phyloP scores from a whole-genome alignment of 176 grass and related monocot species.

The Aegilops longissima region DNA sequence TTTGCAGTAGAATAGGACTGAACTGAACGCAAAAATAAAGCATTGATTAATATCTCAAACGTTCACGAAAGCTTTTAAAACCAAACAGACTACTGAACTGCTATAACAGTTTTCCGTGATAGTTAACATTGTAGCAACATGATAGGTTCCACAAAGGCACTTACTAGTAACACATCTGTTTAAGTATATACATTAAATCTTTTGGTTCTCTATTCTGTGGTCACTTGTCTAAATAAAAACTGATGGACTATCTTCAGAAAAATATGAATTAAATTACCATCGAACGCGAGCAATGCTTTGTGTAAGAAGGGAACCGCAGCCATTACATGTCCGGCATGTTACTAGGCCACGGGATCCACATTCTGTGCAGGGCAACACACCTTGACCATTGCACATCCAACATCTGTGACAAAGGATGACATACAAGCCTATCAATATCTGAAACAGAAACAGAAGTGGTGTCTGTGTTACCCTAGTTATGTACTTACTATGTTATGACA shows the following conservation, averaged over 20 bases:
- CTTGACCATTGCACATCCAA: constrained; percentile 73
- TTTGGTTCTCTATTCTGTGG: not conserved
- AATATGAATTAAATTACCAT: constrained; percentile 54
- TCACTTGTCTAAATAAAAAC: not conserved
- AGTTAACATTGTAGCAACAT: constrained; percentile 18
- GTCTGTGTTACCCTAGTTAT: not conserved
- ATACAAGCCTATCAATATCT: constrained; percentile 15
- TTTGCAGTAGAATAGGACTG: not conserved
- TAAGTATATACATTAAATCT: not conserved
- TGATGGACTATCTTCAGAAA: not conserved
- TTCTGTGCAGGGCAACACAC: constrained; percentile 64
- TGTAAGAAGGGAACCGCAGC: constrained; percentile 72
- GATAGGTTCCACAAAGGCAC: not conserved
- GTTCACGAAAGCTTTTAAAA: not conserved
- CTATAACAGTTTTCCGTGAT: constrained; percentile 7
- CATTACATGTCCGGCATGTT: constrained; percentile 70
- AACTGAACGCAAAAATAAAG: constrained; percentile 8
- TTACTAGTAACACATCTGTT: not conserved
- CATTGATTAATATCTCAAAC: not conserved
- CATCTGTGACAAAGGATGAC: constrained; percentile 66
- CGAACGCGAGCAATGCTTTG: constrained; percentile 67
- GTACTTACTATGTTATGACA: not conserved
- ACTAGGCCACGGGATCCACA: constrained; percentile 75
- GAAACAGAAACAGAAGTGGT: not conserved
- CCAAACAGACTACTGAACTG: not conserved